phyloP scores from a whole-genome alignment of 2,329 filamentous ascomycete species.

The Diaporthe citri region DNA sequence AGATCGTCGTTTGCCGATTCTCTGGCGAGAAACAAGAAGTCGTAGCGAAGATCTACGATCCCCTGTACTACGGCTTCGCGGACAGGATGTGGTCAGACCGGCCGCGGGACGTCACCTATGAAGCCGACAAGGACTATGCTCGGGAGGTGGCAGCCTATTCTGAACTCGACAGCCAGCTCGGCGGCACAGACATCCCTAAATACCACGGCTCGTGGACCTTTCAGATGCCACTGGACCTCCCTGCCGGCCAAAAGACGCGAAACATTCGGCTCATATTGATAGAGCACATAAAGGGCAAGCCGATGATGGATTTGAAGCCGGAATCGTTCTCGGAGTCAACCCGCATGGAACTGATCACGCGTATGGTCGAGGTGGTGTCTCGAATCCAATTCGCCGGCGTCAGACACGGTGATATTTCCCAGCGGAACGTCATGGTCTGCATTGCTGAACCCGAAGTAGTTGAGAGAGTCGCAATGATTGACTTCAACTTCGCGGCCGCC shows the following conservation, averaged over 20 bases:
- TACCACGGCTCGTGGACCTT: slow-evolving; percentile 26
- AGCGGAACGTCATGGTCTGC: slow-evolving; percentile 24
- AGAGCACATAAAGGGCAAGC: slow-evolving; percentile 1
- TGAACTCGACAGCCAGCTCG: background rate
- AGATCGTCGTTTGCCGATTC: slow-evolving; percentile 1
- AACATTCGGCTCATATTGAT: slow-evolving; percentile 12
- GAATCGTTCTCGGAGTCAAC: background rate
- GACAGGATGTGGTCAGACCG: background rate
- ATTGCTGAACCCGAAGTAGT: background rate
- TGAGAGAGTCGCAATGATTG: background rate
- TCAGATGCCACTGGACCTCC: background rate
- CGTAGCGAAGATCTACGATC: slow-evolving; percentile 18
- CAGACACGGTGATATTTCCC: background rate
- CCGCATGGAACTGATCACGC: background rate
- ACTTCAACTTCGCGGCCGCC: slow-evolving; percentile 12
- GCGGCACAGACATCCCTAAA: background rate
- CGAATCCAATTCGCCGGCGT: background rate
- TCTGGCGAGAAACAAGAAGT: background rate
- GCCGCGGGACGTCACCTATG: background rate
- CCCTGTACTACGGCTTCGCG: slow-evolving; percentile 23
- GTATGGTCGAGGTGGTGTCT: background rate
- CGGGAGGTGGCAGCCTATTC: slow-evolving; percentile 1
- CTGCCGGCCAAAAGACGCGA: background rate
- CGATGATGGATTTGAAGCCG: background rate
- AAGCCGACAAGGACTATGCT: slow-evolving; percentile 1